These are phyloP conservation scores for Leptodontidium sp. DNA, from an alignment of 2,329 filamentous ascomycete genomes.

Conservation along the genomic window DNA sequence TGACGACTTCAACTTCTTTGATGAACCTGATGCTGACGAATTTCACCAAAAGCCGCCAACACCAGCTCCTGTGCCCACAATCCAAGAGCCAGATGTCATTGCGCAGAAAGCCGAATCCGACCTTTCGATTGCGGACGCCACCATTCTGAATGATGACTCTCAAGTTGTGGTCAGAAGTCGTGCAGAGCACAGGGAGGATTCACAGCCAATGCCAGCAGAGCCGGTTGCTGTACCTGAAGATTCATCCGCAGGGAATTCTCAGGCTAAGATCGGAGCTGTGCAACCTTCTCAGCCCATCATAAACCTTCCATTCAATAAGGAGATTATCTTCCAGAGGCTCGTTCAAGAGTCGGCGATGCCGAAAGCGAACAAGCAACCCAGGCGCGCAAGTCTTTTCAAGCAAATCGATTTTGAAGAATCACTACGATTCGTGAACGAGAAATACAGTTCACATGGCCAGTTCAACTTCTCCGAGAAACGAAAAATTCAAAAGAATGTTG, in stretches of 20 bases:
- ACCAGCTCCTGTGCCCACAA: slow-evolving; percentile 16
- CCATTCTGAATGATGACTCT: background rate
- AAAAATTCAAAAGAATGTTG: slow-evolving; percentile 19
- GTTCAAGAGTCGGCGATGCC: slow-evolving; percentile 22
- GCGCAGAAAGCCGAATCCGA: background rate
- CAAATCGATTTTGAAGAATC: slow-evolving; percentile 44
- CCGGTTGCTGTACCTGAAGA: background rate
- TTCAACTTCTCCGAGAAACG: slow-evolving; percentile 39
- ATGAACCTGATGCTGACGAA: slow-evolving; percentile 59
- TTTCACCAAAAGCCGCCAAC: slow-evolving; percentile 36
- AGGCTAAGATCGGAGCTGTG: background rate
- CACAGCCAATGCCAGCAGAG: background rate
- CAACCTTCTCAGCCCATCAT: background rate
- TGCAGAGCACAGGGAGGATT: background rate
- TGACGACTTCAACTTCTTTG: slow-evolving; percentile 85
- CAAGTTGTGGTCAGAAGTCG: background rate
- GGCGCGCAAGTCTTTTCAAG: slow-evolving; percentile 42
- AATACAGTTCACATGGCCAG: slow-evolving; percentile 44
- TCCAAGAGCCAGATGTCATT: slow-evolving; percentile 17
- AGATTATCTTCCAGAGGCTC: slow-evolving; percentile 43
- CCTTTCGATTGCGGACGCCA: background rate
- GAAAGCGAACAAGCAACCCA: slow-evolving; percentile 15
- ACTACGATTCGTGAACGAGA: slow-evolving; percentile 43
- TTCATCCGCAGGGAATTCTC: background rate
- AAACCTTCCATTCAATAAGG: slow-evolving; percentile 42